These are phyloP conservation scores for Antrodiella citrinella DNA, from an alignment of 768 basidiomycete species.

Conservation along the genomic window DNA sequence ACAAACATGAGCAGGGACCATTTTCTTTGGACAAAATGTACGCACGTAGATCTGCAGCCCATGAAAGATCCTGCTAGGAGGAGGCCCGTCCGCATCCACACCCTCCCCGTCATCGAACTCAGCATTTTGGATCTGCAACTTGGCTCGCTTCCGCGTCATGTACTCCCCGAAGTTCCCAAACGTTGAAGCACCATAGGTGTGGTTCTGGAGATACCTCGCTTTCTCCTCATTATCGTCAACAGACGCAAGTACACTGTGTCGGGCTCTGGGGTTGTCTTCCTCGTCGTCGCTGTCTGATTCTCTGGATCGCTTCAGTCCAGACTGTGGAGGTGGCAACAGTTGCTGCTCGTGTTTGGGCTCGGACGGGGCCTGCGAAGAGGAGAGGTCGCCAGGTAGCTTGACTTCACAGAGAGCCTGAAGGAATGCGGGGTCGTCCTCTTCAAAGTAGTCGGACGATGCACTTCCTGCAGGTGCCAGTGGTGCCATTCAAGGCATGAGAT, in stretches of 20 bases:
- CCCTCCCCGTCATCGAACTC: constrained; percentile 20
- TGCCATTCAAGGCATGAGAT: background rate
- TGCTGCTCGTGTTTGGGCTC: constrained; percentile 1
- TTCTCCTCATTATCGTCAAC: constrained; percentile 8
- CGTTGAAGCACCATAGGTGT: constrained; percentile 65
- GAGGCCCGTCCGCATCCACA: constrained; percentile 13
- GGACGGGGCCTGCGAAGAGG: background rate
- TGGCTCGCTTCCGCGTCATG: constrained; percentile 85
- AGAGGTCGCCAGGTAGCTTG: constrained; percentile 41
- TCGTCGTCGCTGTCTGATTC: constrained; percentile 28
- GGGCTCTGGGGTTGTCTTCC: constrained; percentile 7
- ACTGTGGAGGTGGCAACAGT: constrained; percentile 8
- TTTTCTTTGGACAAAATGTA: constrained; percentile 8
- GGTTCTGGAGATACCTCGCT: constrained; percentile 12
- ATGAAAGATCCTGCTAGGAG: constrained; percentile 48
- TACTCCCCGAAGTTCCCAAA: constrained; percentile 87
- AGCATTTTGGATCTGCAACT: constrained; percentile 76
- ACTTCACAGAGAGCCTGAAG: constrained; percentile 38
- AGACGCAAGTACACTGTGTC: constrained; percentile 7
- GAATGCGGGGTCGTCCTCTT: constrained; percentile 46
- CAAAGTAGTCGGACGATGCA: constrained; percentile 47
- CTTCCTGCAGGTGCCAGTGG: constrained; percentile 7
- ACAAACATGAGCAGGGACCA: background rate
- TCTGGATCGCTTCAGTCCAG: constrained; percentile 32
- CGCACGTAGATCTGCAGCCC: constrained; percentile 79